phyloP scores from a whole-genome alignment of 345 rosid genomes.

The Citrus glauca region DNA sequence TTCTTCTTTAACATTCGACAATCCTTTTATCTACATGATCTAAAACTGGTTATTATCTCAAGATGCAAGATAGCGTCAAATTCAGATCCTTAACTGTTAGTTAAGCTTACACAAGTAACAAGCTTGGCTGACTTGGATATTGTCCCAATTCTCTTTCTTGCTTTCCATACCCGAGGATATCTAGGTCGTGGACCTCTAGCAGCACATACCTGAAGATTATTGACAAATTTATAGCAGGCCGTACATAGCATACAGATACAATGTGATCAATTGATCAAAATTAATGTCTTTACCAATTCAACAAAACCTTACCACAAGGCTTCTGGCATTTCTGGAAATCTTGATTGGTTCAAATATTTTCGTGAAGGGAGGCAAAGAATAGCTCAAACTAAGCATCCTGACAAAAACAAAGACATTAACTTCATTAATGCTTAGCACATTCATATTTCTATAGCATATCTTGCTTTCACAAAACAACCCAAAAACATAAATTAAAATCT shows the following conservation, averaged over 20 bases:
- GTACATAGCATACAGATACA: neutral
- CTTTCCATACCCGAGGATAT: constrained; percentile 86
- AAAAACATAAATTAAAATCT: neutral
- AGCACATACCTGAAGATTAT: constrained; percentile 58
- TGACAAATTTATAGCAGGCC: neutral
- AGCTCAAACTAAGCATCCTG: constrained; percentile 61
- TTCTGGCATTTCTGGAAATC: constrained; percentile 24
- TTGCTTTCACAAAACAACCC: neutral
- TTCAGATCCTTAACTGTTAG: neutral
- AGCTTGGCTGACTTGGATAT: constrained; percentile 76
- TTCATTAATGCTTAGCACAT: neutral
- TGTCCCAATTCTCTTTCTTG: constrained; percentile 66
- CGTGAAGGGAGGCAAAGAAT: constrained; percentile 43
- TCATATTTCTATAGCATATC: neutral
- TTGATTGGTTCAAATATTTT: constrained; percentile 36
- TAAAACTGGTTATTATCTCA: neutral
- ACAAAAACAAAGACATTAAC: neutral
- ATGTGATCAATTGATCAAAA: neutral
- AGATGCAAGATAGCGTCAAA: constrained; percentile 6
- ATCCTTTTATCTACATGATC: constrained; percentile 51
- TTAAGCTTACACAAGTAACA: constrained; percentile 52
- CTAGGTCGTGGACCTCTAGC: constrained; percentile 93
- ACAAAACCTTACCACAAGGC: constrained; percentile 46
- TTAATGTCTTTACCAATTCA: neutral
- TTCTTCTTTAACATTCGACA: constrained; percentile 91